These are phyloP conservation scores for Neurospora crassa DNA, from an alignment of 2,329 filamentous ascomycete species.

Conservation along the genomic window DNA sequence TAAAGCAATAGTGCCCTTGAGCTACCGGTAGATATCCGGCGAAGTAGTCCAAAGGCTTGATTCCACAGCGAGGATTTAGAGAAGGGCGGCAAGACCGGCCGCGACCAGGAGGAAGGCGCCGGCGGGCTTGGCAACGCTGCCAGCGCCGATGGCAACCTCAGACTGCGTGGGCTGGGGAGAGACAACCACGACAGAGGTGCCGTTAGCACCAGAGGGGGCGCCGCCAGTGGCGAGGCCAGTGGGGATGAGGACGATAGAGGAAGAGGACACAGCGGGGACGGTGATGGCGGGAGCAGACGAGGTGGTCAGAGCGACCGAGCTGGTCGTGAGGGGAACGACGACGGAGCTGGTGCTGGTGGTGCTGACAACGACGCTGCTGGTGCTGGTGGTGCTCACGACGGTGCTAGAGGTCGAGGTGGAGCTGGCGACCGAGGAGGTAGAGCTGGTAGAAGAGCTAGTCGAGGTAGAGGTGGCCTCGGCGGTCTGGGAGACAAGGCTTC, in stretches of 20 bases:
- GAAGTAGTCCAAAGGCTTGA: constrained; percentile 6
- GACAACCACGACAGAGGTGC: constrained; percentile 4
- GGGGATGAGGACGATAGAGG: neutral
- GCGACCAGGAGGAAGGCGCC: constrained; percentile 20
- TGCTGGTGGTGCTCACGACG: constrained; percentile 3
- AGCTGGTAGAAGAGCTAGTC: constrained; percentile 23
- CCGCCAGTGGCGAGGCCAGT: neutral
- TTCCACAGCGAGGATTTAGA: constrained; percentile 19
- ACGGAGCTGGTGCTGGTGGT: constrained; percentile 6
- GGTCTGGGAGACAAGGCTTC: constrained; percentile 37
- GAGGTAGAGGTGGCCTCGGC: constrained; percentile 27
- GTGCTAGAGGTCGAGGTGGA: constrained; percentile 7
- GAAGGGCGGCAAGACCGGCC: constrained; percentile 19
- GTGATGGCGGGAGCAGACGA: constrained; percentile 4
- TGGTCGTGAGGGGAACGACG: constrained; percentile 11
- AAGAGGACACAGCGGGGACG: neutral
- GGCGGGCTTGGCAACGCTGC: constrained; percentile 22
- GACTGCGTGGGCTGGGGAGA: constrained; percentile 10
- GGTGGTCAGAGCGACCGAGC: constrained; percentile 6
- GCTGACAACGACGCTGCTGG: constrained; percentile 1
- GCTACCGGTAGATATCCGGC: constrained; percentile 4
- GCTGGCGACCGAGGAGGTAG: constrained; percentile 10
- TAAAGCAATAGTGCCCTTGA: constrained; percentile 1
- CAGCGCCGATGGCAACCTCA: constrained; percentile 22
- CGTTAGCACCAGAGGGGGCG: neutral